These are phyloP conservation scores for Phaeotremella fagi DNA, from an alignment of 768 basidiomycete genomes.

Conservation along the genomic window DNA sequence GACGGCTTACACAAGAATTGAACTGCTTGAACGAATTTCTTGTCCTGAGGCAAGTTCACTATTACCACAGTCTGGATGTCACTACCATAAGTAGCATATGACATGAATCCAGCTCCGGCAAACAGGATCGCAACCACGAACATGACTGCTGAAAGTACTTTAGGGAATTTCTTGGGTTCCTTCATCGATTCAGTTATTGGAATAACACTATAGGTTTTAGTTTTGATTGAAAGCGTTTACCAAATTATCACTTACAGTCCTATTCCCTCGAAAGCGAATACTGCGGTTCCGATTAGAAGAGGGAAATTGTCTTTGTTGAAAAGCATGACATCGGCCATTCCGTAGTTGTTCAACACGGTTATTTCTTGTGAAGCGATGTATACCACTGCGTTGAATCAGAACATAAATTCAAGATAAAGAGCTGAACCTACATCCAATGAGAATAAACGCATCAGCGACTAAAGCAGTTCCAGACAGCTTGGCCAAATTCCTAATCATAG, in stretches of 20 bases:
- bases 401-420: conserved; percentile 48
- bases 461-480: conserved; percentile 89
- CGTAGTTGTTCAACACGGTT: conserved; percentile 60
- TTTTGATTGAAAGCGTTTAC: too few relatives aligned
- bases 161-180: conserved; percentile 89
- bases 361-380: conserved; percentile 66
- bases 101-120: conserved; percentile 78
- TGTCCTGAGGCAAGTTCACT: conserved; percentile 79
- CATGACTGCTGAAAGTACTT: conserved; percentile 85
- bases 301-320: conserved; percentile 90
- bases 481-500: conserved; percentile 85
- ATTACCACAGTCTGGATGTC: conserved; percentile 88
- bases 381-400: conserved; percentile 30
- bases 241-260: conserved; percentile 72
- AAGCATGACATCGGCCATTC: conserved; percentile 71
- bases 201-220: conserved; percentile 72
- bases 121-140: conserved; percentile 75
- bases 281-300: conserved; percentile 89
- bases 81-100: conserved; percentile 81
- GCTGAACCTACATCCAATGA: conserved; percentile 59
- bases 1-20: conserved; percentile 35
- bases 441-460: conserved; percentile 89
- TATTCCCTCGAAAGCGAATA: conserved; percentile 97
- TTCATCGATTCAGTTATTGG: conserved; percentile 97
- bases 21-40: conserved; percentile 82